phyloP scores from a whole-genome alignment of 768 basidiomycete genomes.

The Boletales sp. region DNA sequence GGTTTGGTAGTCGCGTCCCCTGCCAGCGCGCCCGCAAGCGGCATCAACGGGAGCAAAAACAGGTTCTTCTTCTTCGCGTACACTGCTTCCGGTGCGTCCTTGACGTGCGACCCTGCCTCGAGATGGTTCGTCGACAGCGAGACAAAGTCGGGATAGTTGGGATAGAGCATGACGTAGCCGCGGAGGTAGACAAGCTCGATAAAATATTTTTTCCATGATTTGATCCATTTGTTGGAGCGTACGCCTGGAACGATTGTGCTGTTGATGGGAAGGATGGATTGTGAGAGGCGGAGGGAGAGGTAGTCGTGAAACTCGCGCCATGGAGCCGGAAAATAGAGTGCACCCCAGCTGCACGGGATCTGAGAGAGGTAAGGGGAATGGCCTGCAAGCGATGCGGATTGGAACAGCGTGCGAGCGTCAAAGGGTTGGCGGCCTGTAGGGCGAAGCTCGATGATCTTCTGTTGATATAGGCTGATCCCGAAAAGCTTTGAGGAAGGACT shows the following conservation, averaged over 20 bases:
- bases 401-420: conserved; percentile 60
- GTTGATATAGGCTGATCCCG: conserved; percentile 85
- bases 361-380: conserved; percentile 76
- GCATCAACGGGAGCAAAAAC: conserved; percentile 73
- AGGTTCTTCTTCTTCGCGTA: conserved; percentile 54
- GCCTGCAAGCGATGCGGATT: conserved; percentile 33
- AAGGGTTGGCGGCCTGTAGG: conserved; percentile 65
- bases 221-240: conserved; percentile 77
- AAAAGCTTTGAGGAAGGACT: conserved; percentile 49
- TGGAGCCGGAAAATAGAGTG: conserved; percentile 83
- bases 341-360: conserved; percentile 90
- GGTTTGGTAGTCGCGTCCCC: conserved; percentile 11
- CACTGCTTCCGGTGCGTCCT: conserved; percentile 43
- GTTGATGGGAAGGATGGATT: conserved; percentile 31
- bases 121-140: conserved; percentile 91
- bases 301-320: conserved; percentile 87
- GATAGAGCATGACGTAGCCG: conserved; percentile 87
- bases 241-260: conserved; percentile 63
- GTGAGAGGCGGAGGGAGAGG: conserved; percentile 67
- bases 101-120: conserved; percentile 80
- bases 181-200: conserved; percentile 81
- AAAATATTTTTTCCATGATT: conserved; percentile 88
- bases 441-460: conserved; percentile 74
- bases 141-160: conserved; percentile 67
- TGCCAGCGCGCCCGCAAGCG: conserved; percentile 22